phyloP scores from a whole-genome alignment of 2,329 filamentous ascomycete species.

The Xylariaceae sp. region DNA sequence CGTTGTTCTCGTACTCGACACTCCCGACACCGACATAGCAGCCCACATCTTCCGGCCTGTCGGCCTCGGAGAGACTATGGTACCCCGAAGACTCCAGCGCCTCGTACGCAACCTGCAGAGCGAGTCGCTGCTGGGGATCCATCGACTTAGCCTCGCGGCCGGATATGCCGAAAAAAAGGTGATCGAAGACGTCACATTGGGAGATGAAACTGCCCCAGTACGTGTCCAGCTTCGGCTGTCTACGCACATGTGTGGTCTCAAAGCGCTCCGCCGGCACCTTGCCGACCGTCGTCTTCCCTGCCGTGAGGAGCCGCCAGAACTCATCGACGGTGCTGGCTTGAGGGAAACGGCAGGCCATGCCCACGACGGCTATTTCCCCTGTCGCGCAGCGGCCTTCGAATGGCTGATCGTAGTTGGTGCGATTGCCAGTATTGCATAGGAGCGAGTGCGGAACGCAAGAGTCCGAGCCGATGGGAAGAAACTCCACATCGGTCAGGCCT shows the following conservation, averaged over 20 bases:
- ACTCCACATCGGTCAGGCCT: too few relatives aligned
- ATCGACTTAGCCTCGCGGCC: conserved; percentile 12
- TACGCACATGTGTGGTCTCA: conserved; percentile 23
- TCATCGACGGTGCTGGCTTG: conserved; percentile 32
- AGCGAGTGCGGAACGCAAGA: too few relatives aligned
- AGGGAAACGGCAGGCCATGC: conserved; percentile 32
- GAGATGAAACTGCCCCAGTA: conserved; percentile 26
- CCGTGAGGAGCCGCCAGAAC: conserved; percentile 29
- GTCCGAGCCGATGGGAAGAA: too few relatives aligned
- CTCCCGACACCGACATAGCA: conserved; percentile 33
- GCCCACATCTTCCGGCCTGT: conserved; percentile 27
- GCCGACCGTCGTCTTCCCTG: conserved; percentile 28
- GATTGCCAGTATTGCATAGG: too few relatives aligned
- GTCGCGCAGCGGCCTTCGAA: too few relatives aligned
- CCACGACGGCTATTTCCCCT: conserved; percentile 34
- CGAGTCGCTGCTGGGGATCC: conserved; percentile 15
- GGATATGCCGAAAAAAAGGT: conserved; percentile 22
- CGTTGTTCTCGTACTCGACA: conserved; percentile 38
- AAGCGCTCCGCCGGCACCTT: conserved; percentile 22
- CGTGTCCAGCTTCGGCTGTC: conserved; percentile 16
- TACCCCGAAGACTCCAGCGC: conserved; percentile 25
- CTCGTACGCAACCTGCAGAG: conserved; percentile 20
- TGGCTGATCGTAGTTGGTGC: too few relatives aligned
- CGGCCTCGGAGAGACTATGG: conserved; percentile 1
- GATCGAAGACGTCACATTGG: conserved; percentile 23